These are phyloP conservation scores for Russula brevipes DNA, from an alignment of 768 basidiomycete species.

Conservation along the genomic window DNA sequence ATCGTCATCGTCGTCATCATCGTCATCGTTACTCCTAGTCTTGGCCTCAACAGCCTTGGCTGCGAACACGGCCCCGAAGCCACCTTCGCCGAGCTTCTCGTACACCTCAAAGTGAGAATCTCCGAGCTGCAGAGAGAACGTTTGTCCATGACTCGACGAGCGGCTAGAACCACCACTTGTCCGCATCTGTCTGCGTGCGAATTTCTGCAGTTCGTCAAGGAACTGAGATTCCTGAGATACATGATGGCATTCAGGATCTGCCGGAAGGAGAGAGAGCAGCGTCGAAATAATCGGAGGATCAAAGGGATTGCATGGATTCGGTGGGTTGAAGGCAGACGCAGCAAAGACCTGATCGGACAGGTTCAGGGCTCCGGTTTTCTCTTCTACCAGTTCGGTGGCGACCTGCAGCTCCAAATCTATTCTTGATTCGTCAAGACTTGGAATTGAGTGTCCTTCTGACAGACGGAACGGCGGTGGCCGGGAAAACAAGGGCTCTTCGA, in stretches of 20 bases:
- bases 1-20: slow-evolving; percentile 38
- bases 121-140: slow-evolving; percentile 55
- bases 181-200: slow-evolving; percentile 44
- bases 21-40: slow-evolving; percentile 44
- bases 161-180: slow-evolving; percentile 33
- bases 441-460: slow-evolving; percentile 13
- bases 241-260: slow-evolving; percentile 59
- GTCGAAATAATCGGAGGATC: slow-evolving; percentile 58
- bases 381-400: slow-evolving; percentile 39
- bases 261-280: slow-evolving; percentile 58
- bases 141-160: slow-evolving; percentile 34
- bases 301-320: slow-evolving; percentile 88
- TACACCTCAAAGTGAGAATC: slow-evolving; percentile 62
- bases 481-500: slow-evolving; percentile 6
- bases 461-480: slow-evolving; percentile 15
- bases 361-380: slow-evolving; percentile 59
- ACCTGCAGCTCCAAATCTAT: slow-evolving; percentile 15
- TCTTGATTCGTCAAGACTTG: slow-evolving; percentile 22
- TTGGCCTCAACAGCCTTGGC: slow-evolving; percentile 49
- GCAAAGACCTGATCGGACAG: slow-evolving; percentile 59
- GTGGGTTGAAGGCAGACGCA: slow-evolving; percentile 60
- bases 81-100: slow-evolving; percentile 94
- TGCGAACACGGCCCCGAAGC: slow-evolving; percentile 94
- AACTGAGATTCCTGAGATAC: slow-evolving; percentile 50
- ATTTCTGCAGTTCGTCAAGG: slow-evolving; percentile 69